Base-by-base conservation (phyloP, 2,329 filamentous ascomycete species). In the Capronia coronata region DNA sequence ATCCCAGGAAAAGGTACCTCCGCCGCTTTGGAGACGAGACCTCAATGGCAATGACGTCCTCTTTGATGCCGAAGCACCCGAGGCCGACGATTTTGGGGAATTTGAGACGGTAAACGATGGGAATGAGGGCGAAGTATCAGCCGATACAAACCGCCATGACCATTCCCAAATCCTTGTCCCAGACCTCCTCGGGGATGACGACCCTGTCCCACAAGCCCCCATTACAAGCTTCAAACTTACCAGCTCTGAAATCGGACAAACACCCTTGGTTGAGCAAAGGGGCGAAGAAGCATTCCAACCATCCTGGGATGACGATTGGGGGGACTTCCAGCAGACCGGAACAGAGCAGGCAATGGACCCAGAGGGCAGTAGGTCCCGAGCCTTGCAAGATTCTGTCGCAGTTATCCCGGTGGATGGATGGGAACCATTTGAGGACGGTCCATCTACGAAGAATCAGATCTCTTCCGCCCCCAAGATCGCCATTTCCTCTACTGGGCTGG, bases 51-150 rank as follows among this genome's bases (percentile, higher is more conserved):
- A 58, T 1, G 76, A 80, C 56, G 75, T 87, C 2, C 68, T 87
- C 2, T 87, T 87, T 62, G 83, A 87, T 64, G 82, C 77, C 29
- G 75, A 77, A 35, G 75, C 79, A 43, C 76, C 76, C 56, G 73
- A 73, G 46, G 61, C 19, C 23, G 59, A 59, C 11, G 58, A 74
- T 22, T 85, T 82, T 67, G 80, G 82, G 0, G 82, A 84, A 48
- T 86, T 86, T 60, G 81, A 84, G 64, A 73, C 75, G 38, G 79
- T 78, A 18, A 43, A n/a, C 19, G 16, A 11, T 22, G n/a, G 21
- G 10, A 23, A 32, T 6, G 35, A 8, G 35, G 29, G 30, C 5
- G 11, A 4, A 19, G 1, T n/a, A 10, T 9, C 16, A n/a, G 27
- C n/a, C 9, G 19, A 41, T 10, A 8, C 16, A 11, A 10, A 5